Percentiles rank a stretch among this genome's conserved stretches.
Evolutionary conservation across 2,329 filamentous ascomycete genomes (phyloP).

Genomic region (Penicillium sp.): DNA sequence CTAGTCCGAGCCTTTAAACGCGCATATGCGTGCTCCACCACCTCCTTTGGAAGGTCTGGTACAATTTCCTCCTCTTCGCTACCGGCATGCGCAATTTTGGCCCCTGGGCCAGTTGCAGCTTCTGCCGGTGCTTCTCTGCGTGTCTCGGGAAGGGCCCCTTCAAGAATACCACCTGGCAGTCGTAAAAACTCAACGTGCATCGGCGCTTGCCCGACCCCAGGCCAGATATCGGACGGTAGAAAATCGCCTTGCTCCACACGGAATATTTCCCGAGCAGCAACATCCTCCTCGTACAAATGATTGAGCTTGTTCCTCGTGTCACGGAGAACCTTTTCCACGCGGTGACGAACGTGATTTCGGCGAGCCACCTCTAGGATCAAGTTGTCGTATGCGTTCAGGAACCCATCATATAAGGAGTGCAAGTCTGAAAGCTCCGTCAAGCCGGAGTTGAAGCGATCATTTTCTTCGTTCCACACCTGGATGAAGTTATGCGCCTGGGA

Average conservation of each 20-base stretch:
- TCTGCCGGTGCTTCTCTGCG: slow-evolving; percentile 3
- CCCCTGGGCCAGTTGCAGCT: slow-evolving; percentile 1
- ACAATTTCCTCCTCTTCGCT: slow-evolving; percentile 37
- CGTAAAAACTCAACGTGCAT: slow-evolving; percentile 48
- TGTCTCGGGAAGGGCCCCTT: slow-evolving; percentile 18
- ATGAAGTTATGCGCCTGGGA: slow-evolving; percentile 50
- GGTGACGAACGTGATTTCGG: slow-evolving; percentile 69
- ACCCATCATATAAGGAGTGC: slow-evolving; percentile 81
- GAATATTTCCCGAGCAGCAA: slow-evolving; percentile 73
- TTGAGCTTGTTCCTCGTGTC: slow-evolving; percentile 78
- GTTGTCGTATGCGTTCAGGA: slow-evolving; percentile 79
- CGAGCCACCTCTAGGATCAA: slow-evolving; percentile 82
- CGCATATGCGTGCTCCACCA: slow-evolving; percentile 45
- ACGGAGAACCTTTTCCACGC: slow-evolving; percentile 71
- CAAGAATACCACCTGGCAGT: slow-evolving; percentile 36
- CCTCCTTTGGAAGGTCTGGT: slow-evolving; percentile 43
- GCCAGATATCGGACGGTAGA: slow-evolving; percentile 86
- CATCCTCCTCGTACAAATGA: slow-evolving; percentile 72
- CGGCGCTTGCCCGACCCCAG: slow-evolving; percentile 63
- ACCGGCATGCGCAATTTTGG: slow-evolving; percentile 12
- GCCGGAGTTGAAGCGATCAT: slow-evolving; percentile 65
- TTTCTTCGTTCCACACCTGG: slow-evolving; percentile 71
- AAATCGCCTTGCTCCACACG: slow-evolving; percentile 80
- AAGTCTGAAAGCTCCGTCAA: slow-evolving; percentile 77
- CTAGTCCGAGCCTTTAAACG: slow-evolving; percentile 37